Percentiles rank a stretch among this genome's conserved stretches.
These are phyloP conservation scores for Hibiscus tridactylites DNA, from an alignment of 345 rosid genomes.

Conservation along the genomic window DNA sequence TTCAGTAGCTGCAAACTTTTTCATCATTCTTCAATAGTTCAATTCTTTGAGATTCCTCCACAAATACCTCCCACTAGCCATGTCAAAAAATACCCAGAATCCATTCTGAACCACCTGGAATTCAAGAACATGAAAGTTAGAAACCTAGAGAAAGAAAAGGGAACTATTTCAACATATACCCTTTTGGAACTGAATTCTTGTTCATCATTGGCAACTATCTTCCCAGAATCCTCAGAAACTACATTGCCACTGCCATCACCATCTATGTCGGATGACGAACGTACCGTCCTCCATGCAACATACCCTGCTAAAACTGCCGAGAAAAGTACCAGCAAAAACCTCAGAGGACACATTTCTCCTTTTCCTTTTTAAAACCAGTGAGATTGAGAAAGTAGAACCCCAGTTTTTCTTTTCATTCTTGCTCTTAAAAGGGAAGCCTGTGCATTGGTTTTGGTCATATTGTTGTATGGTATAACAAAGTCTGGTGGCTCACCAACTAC, in stretches of 20 bases:
- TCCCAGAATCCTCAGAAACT: slow-evolving; percentile 34
- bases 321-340: slow-evolving; percentile 76
- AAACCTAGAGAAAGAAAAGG: not conserved
- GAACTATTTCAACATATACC: slow-evolving; percentile 28
- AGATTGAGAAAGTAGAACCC: not conserved
- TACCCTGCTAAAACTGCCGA: slow-evolving; percentile 77
- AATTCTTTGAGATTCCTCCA: slow-evolving; percentile 64
- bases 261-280: slow-evolving; percentile 48
- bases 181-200: slow-evolving; percentile 32
- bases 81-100: slow-evolving; percentile 79
- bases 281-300: slow-evolving; percentile 72
- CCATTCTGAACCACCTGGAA: slow-evolving; percentile 49
- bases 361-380: not conserved
- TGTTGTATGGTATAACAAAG: not conserved
- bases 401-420: not conserved
- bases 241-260: not conserved
- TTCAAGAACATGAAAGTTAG: slow-evolving; percentile 7
- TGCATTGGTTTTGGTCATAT: not conserved
- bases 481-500: not conserved
- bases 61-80: slow-evolving; percentile 84
- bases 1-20: not conserved
- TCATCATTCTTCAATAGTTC: slow-evolving; percentile 4
- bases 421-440: not conserved
- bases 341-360: slow-evolving; percentile 63
- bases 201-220: slow-evolving; percentile 26